These are phyloP conservation scores for Aspergillus fumigatiaffinis DNA, from an alignment of 2,329 filamentous ascomycete species.

Conservation along the genomic window DNA sequence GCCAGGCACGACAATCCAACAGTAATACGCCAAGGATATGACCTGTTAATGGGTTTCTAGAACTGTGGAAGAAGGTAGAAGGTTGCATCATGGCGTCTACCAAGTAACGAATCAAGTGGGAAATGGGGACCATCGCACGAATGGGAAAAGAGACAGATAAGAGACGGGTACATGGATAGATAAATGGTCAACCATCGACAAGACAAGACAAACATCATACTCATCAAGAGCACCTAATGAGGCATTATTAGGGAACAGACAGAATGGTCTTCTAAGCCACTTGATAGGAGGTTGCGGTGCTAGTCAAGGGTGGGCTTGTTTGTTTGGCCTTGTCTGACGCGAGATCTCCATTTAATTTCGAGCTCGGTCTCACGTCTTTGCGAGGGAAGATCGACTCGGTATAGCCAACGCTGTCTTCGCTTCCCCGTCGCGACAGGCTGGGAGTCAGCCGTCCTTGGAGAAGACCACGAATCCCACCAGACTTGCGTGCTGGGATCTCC, in stretches of 20 bases:
- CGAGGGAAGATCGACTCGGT: slow-evolving; percentile 26
- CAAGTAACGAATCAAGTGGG: background rate
- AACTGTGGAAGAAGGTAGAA: background rate
- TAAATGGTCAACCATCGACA: background rate
- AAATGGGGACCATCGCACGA: background rate
- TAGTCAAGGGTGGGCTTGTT: slow-evolving; percentile 6
- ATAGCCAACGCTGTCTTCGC: slow-evolving; percentile 38
- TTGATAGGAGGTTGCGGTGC: slow-evolving; percentile 16
- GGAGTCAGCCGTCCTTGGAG: slow-evolving; percentile 35
- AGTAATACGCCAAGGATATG: background rate
- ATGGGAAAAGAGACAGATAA: background rate
- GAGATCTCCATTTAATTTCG: slow-evolving; percentile 25
- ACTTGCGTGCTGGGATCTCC: slow-evolving; percentile 55
- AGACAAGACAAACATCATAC: background rate
- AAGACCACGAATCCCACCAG: slow-evolving; percentile 50
- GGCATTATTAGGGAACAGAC: slow-evolving; percentile 1
- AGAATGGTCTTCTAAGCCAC: slow-evolving; percentile 11
- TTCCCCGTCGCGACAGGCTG: slow-evolving; percentile 35
- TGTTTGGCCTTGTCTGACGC: slow-evolving; percentile 19
- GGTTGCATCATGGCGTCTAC: no score
- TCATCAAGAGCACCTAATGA: background rate
- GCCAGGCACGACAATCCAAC: background rate
- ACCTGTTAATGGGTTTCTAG: background rate
- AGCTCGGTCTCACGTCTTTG: slow-evolving; percentile 20
- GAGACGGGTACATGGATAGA: background rate